Evolutionary conservation across 768 basidiomycete species (phyloP), one percentile per base, ranked within the genome.

Genomic region (Vararia minispora): DNA sequence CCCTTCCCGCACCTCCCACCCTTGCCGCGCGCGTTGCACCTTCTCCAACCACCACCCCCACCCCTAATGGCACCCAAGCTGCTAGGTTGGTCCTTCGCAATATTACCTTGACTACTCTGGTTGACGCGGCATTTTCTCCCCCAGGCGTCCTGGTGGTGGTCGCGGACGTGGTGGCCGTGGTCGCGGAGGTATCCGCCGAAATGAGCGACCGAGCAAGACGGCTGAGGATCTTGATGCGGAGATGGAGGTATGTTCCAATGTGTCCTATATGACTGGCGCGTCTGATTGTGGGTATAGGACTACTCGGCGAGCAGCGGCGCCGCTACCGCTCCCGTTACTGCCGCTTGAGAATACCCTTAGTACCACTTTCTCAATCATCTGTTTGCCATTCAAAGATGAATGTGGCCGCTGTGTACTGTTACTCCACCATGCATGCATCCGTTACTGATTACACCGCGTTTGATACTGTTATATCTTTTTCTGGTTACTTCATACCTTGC

Each of bases 141-240:
- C 21, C 25, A 35, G 28, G 16, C 25, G 45, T 13, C 45, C 16
- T 27, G 45, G 42, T 38, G 52, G 28, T 35, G 35, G 41, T 43
- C 44, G 56, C 59, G 61, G 66, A 41, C 63, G 71, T 41, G 71
- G 76, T 12, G 66, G 70, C 38, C 61, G 63, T 27, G 64, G 65
- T 42, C 52, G 63, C 38, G 58, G 60, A 11, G 58, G 59, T 17
- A 55, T 55, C 28, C 66, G 71, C 50, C 74, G 71, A 51, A 55
- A 48, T 28, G 77, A 83, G 37, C 66, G 88, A 46, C 73, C 83
- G 4, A 63, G 68, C 40, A 94, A 94, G 68, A 76, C 76, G 16
- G 87, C 68, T 3, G 94, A 87, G 23, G 88, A 92, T 56, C 74
- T 98, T 29, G 94, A 98, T 57, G 90, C 92, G 6, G 94, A 98